phyloP scores from a whole-genome alignment of 495 filamentous ascomycete species.

The Trichoderma orchidacearum region DNA sequence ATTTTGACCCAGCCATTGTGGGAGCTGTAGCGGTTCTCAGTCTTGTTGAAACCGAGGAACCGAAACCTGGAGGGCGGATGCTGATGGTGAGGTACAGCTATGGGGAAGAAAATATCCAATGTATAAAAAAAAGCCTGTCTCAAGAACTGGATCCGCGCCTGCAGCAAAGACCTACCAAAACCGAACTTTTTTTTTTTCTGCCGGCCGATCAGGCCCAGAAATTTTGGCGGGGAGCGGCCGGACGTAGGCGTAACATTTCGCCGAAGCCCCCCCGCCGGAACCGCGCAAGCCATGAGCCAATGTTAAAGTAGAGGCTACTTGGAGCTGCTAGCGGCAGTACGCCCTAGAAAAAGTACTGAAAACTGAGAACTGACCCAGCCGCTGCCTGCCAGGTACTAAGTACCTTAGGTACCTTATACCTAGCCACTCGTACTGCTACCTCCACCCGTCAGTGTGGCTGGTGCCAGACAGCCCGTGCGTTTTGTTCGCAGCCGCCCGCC shows the following conservation, averaged over 20 bases:
- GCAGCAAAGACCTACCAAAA: neutral
- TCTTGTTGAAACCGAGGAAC: neutral
- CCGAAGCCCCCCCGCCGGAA: neutral
- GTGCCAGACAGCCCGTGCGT: neutral
- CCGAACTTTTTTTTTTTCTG: conserved; percentile 18
- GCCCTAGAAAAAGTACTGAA: no score
- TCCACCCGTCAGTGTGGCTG: neutral
- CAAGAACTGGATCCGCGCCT: neutral
- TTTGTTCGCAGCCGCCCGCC: no score
- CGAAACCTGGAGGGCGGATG: neutral
- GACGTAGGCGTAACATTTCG: neutral
- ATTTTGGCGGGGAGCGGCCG: conserved; percentile 2
- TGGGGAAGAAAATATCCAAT: neutral
- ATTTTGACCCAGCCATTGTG: conserved; percentile 12
- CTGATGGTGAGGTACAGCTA: neutral
- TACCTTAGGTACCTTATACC: no score
- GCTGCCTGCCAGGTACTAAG: no score
- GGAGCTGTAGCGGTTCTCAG: neutral
- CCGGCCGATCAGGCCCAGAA: neutral
- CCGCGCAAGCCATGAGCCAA: no score
- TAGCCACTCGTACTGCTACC: no score
- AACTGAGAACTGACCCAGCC: no score
- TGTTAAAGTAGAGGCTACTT: no score
- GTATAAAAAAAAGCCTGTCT: neutral
- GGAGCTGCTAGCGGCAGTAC: no score